Evolutionary conservation across 2,329 filamentous ascomycete species (phyloP).

Genomic region (Fusarium marasasianum): DNA sequence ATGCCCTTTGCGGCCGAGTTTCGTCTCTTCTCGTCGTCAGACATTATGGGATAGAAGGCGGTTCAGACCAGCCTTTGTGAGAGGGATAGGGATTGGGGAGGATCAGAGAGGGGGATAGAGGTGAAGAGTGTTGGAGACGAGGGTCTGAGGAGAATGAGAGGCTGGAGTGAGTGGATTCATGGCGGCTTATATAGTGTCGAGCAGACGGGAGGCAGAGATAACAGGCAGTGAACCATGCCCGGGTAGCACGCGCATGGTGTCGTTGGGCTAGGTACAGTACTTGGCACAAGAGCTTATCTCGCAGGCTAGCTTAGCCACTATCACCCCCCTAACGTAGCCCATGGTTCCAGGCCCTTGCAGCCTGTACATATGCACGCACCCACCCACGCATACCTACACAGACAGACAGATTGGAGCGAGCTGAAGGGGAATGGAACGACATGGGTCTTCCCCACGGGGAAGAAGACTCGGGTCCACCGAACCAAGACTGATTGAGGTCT

Average conservation of each 20-base stretch:
- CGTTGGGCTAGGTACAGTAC: not conserved
- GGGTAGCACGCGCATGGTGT: conserved; percentile 2
- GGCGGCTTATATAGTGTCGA: conserved; percentile 21
- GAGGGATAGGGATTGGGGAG: not conserved
- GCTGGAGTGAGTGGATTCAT: not conserved
- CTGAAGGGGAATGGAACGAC: not conserved
- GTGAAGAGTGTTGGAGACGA: not conserved
- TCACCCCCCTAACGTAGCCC: not conserved
- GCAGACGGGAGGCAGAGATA: conserved; percentile 7
- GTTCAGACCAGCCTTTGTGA: not conserved
- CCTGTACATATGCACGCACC: not conserved
- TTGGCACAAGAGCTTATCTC: conserved; percentile 10
- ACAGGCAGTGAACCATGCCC: not conserved
- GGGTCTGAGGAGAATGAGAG: not conserved
- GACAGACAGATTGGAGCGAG: not conserved
- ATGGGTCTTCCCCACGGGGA: conserved; percentile 23
- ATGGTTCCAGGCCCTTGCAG: conserved; percentile 6
- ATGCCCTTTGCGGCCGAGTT: conserved; percentile 1
- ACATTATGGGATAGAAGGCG: conserved; percentile 6
- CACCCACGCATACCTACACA: not conserved
- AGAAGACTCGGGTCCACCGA: conserved; percentile 10
- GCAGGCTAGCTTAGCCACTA: not conserved
- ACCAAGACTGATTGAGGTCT: not conserved
- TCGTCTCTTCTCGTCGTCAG: conserved; percentile 32
- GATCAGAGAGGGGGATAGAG: not conserved